Evolutionary conservation across 495 filamentous ascomycete species (phyloP), one percentile per base, ranked within the genome.

Genomic region (Thozetella sp.): DNA sequence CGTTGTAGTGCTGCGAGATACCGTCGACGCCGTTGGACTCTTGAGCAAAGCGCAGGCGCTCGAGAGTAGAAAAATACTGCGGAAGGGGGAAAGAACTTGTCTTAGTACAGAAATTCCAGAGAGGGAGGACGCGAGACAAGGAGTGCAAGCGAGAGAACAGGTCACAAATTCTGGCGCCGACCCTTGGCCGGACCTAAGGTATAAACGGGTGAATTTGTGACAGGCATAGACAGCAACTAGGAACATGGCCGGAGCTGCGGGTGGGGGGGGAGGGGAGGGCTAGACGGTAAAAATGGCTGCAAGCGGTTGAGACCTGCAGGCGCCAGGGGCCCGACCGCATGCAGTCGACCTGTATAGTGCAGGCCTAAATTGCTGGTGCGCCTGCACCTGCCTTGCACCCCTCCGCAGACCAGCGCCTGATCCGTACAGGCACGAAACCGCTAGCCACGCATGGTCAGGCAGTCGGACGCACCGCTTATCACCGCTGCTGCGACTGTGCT

Each of bases 41-140:
- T 58, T 86, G 85, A 23, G 86, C 86, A 63, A 88, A 82, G 64
- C 86, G 77, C 56, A 90, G 70, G 55, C 86, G 75, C 67, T 90
- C 87, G 56, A 89, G 73, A 11, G 84, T 86, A 20, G 87, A 89
- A 67, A 89, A 89, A 66, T 86, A 90, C 87, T 90, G 65, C 30
- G 67, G 50, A 65, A 57, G 58, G 30, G 59, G 64, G 24, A 46
- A 24, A 25, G 51, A 37, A 53, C 22, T 54, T 43, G 46, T 46
- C 57, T 65, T 54, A 70, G 65, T 63, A 19, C n/a, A 57, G 22
- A 57, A 55, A 37, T 25, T 46, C 54, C 48, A 30, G 17, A 62
- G 59, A 20, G 27, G 45, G 25, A 34, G 20, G 27, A 54, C 53
- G 25, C 40, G 15, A 63, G 34, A 52, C 23, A 59, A 56, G 43